Percentiles rank a stretch among this genome's conserved stretches.
These are phyloP conservation scores for Aspergillus pseudoglaucus DNA, from an alignment of 2,329 filamentous ascomycete species.

Conservation along the genomic window DNA sequence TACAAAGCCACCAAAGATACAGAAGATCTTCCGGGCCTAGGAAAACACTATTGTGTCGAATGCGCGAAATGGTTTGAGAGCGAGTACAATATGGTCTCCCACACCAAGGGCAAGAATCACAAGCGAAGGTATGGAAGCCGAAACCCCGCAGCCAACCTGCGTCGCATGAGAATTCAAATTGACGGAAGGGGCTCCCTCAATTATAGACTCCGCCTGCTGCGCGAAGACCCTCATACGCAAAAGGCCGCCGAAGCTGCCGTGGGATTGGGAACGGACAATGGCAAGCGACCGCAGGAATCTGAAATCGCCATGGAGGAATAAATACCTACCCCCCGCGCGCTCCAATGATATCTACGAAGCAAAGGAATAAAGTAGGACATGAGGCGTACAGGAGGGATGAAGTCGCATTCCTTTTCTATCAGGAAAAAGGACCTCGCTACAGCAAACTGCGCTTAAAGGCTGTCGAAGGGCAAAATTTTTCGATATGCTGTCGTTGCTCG, in stretches of 20 bases:
- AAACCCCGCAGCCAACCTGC: not conserved
- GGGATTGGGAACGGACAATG: slow-evolving; percentile 66
- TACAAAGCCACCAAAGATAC: slow-evolving; percentile 71
- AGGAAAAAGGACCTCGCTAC: not conserved
- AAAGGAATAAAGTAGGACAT: not conserved
- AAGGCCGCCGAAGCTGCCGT: slow-evolving; percentile 76
- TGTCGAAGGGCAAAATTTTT: slow-evolving; percentile 3
- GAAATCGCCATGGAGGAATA: slow-evolving; percentile 39
- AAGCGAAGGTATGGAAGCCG: slow-evolving; percentile 63
- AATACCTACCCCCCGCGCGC: slow-evolving; percentile 2
- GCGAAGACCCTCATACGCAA: slow-evolving; percentile 79
- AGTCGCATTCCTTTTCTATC: not conserved
- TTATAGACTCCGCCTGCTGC: slow-evolving; percentile 68
- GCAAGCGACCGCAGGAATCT: slow-evolving; percentile 34
- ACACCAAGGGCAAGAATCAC: slow-evolving; percentile 84
- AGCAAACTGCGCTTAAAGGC: not conserved
- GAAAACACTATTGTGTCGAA: slow-evolving; percentile 79
- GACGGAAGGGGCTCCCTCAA: slow-evolving; percentile 3
- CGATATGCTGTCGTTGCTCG: slow-evolving; percentile 8
- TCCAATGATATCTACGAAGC: not conserved
- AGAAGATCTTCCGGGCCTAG: slow-evolving; percentile 84
- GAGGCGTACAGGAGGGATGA: not conserved
- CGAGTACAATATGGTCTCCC: slow-evolving; percentile 65
- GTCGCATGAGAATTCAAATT: not conserved
- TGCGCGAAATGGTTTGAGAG: slow-evolving; percentile 97